Evolutionary conservation across 352 stramenopile species (phyloP), one percentile per base, ranked within the genome.

Genomic region (Globisporangium okanoganense): DNA sequence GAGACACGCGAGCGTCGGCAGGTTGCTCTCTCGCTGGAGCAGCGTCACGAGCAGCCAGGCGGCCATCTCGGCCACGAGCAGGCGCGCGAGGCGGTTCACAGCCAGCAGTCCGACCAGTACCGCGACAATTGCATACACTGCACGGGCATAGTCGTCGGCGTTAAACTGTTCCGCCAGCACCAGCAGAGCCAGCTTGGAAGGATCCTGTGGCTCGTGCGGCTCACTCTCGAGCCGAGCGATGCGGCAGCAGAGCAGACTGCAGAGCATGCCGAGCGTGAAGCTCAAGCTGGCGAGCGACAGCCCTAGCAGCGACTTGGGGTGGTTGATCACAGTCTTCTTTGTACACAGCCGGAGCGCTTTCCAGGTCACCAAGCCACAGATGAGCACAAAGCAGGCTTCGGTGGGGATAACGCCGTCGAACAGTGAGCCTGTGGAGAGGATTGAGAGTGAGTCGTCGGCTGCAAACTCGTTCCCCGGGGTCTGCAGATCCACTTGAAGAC

Each of bases 401-500:
- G 68, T 31, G 3, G 73, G 73, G 8, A 85, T 27, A 3, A 65
- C 24, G 22, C 55, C 54, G 35, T 43, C 33, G 27, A 94, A 18
- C 16, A 91, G 52, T 9, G 82, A 67, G 14, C 70, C 76, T 8
- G 85, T 96, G 16, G 78, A 93, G 31, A 89, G 74, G 44, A 94
- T 89, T 8, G 87, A 93, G 12, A 92, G 69, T 3, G 83, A 93
- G 50, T 95, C 77, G 31, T 95, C 84, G 9, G 63, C 66, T 2
- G 82, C 86, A 58, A 94, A 93, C 40, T 88, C 82, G 31, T 88
- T 90, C 50, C 86, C 86, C 33, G 65, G 54, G 6, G 70, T 38
- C 14, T 71, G 78, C 0, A 72, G 41, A 25, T 92, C 72, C 8
- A 88, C 66, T 33, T 65, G 3, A 22, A 95, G 52, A 1, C 58